phyloP scores from a whole-genome alignment of 1,139 yeast species.

The Blastobotrys serpentis region DNA sequence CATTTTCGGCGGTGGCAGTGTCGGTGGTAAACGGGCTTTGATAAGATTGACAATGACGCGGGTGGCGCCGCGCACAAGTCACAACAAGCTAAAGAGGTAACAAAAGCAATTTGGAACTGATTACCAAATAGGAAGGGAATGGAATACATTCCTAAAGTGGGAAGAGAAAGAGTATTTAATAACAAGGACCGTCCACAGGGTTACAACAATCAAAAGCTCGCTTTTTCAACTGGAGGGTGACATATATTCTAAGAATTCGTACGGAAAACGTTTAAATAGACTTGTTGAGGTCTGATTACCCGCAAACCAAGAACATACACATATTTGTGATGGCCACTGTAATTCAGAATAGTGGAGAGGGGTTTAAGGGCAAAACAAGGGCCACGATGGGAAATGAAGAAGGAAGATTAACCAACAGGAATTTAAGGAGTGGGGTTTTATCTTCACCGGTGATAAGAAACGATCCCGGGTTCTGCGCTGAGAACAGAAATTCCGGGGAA shows the following conservation, averaged over 20 bases:
- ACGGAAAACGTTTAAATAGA: background rate
- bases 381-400: background rate
- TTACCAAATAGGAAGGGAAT: no score
- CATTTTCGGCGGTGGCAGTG: no score
- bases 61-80: conserved; percentile 1
- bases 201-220: no score
- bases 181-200: background rate
- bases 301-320: background rate
- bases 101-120: conserved; percentile 2
- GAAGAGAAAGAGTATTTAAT: background rate
- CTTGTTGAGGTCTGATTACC: background rate
- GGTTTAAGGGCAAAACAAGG: background rate
- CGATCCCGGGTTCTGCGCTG: background rate
- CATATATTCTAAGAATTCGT: no score
- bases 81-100: conserved; percentile 1
- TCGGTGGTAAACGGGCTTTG: background rate
- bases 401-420: background rate
- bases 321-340: background rate
- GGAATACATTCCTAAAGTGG: conserved; percentile 1
- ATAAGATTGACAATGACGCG: background rate
- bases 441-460: background rate
- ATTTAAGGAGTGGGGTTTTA: conserved; percentile 1
- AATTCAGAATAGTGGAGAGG: background rate
- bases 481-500: background rate
- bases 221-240: no score